Evolutionary conservation across 148 eudicot species (phyloP).

Genomic region (Rhododendron mucronatum): DNA sequence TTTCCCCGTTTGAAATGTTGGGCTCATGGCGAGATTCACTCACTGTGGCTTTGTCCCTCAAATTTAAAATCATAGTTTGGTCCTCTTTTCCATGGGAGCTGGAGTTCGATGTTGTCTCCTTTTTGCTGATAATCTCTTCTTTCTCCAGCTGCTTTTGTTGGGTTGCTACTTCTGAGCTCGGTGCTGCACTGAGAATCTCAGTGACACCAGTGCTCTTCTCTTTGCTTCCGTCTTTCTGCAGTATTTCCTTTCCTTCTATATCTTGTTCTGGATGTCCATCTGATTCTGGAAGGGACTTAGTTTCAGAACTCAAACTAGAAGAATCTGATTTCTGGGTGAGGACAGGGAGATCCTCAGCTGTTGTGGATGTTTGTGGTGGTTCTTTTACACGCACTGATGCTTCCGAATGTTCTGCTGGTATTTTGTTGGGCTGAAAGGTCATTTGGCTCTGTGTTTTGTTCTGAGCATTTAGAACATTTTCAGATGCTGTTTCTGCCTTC

Average conservation of each 20-base stretch:
- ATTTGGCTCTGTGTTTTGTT: not conserved
- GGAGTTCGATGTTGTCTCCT: not conserved
- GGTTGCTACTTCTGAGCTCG: conserved; percentile 2
- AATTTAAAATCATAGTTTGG: not conserved
- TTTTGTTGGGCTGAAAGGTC: conserved; percentile 4
- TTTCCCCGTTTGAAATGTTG: not conserved
- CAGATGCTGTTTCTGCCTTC: not conserved
- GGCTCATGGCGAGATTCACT: conserved; percentile 14
- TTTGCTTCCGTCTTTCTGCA: not conserved
- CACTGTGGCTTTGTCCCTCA: conserved; percentile 1
- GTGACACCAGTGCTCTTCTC: conserved; percentile 5
- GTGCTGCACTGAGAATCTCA: not conserved
- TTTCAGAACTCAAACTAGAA: not conserved
- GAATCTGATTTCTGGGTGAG: conserved; percentile 6
- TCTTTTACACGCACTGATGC: not conserved
- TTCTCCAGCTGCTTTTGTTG: conserved; percentile 11
- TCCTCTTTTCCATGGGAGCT: conserved; percentile 1
- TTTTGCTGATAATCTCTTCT: not conserved
- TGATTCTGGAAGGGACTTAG: not conserved
- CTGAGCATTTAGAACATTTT: not conserved
- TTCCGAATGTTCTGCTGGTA: conserved; percentile 7
- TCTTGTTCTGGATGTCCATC: not conserved
- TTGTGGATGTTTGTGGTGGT: not conserved
- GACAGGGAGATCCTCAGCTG: not conserved
- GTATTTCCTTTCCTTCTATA: conserved; percentile 6